These are phyloP conservation scores for Mycena belliarum DNA, from an alignment of 768 basidiomycete species.

Conservation along the genomic window DNA sequence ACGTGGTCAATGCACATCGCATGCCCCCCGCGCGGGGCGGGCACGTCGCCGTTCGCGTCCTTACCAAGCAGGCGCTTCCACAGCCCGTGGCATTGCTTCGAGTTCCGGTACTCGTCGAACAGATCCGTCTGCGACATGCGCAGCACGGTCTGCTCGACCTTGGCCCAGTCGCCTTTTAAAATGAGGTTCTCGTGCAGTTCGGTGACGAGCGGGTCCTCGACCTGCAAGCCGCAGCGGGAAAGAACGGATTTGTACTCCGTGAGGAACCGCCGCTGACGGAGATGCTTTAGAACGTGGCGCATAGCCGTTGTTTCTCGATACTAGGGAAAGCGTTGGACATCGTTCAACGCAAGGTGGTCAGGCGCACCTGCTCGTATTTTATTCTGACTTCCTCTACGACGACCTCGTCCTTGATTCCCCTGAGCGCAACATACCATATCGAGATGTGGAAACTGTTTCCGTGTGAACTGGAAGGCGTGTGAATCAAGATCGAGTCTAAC, in stretches of 20 bases:
- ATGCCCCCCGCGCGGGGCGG: constrained; percentile 73
- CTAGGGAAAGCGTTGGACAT: constrained; percentile 35
- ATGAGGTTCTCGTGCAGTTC: constrained; percentile 65
- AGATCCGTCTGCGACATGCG: constrained; percentile 54
- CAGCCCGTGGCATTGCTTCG: constrained; percentile 55
- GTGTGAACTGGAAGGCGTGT: constrained; percentile 52
- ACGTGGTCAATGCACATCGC: constrained; percentile 78
- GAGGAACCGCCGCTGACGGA: constrained; percentile 73
- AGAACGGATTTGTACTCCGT: constrained; percentile 64
- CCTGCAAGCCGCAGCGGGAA: constrained; percentile 50
- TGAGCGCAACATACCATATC: constrained; percentile 71
- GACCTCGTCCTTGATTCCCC: constrained; percentile 57
- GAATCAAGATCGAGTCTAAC: background rate
- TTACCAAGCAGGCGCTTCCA: constrained; percentile 64
- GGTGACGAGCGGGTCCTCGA: constrained; percentile 74
- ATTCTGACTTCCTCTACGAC: constrained; percentile 56
- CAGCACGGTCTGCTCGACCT: constrained; percentile 54
- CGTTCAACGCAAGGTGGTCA: background rate
- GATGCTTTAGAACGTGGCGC: constrained; percentile 71
- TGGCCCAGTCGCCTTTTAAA: constrained; percentile 62
- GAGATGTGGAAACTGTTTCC: constrained; percentile 75
- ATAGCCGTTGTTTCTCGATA: constrained; percentile 66
- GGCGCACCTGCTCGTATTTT: constrained; percentile 64
- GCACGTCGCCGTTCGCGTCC: constrained; percentile 66
- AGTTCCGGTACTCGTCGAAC: constrained; percentile 60